Percentiles rank a stretch among this genome's conserved stretches.
These are phyloP conservation scores for Polychytrium aggregatum DNA, from an alignment of 192 early-diverging fungal species.

Conservation along the genomic window DNA sequence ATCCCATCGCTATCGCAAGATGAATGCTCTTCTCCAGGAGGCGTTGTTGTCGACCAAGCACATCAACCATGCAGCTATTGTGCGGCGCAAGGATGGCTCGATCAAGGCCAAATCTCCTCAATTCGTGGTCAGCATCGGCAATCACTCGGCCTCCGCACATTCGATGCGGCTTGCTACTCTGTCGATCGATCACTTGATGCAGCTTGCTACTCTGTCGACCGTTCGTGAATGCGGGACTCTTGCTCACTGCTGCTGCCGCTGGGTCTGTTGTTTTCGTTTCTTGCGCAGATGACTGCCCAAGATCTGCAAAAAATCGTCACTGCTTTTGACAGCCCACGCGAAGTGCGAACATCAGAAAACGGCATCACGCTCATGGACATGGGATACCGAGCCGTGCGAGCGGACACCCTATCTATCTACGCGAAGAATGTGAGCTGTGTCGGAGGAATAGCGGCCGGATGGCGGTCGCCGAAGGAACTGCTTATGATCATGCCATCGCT, in stretches of 20 bases:
- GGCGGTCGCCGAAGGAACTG: no score
- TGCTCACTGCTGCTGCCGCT: no score
- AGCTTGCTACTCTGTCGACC: no score
- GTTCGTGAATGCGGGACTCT: no score
- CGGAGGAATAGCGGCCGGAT: no score
- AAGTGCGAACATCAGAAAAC: conserved; percentile 27
- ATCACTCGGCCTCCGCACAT: background rate
- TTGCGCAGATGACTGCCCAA: background rate
- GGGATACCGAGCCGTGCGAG: conserved; percentile 28
- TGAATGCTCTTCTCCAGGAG: conserved; percentile 42
- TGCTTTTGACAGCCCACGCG: conserved; percentile 35
- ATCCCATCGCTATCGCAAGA: conserved; percentile 1
- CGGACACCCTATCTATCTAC: conserved; percentile 34
- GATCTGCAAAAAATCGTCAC: conserved; percentile 15
- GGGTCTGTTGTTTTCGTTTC: no score
- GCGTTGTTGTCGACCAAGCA: conserved; percentile 34
- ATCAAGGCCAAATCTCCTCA: conserved; percentile 39
- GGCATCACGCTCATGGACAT: conserved; percentile 31
- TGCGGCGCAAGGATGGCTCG: conserved; percentile 34
- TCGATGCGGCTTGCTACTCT: no score
- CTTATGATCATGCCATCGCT: no score
- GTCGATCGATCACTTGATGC: no score
- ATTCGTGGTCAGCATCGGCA: conserved; percentile 16
- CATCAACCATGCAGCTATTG: conserved; percentile 36
- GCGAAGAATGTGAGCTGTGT: conserved; percentile 30